Base-by-base conservation (phyloP, 208 protist genomes). In the Jaenimonas drosophilae region DNA sequence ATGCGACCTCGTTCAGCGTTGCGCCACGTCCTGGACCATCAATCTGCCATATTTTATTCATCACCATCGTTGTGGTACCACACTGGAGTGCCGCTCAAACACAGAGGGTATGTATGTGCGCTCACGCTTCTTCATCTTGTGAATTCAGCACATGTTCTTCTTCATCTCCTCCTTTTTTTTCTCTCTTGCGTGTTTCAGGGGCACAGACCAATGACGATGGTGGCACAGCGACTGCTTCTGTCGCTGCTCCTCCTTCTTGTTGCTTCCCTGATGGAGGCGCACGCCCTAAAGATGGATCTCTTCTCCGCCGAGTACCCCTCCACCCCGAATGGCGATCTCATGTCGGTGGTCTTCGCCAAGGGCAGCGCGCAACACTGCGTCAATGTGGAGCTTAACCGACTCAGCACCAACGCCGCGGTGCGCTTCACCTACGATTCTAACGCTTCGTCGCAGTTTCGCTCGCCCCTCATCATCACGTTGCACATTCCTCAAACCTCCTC, bases 361-460 rank as follows among this genome's bases (percentile, higher is more conserved):
- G 47, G 47, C 21, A 36, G 47, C 3, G 47, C 52, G 23, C n/a
- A 31, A 20, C 24, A 58, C n/a, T 58, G 52, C 19, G 4, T 50
- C 4, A 20, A 50, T 12, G 42, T 58, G 3, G 38, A 49, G 26
- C 33, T 58, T 23, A 42, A 43, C 19, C 19, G 26, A 2, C 23
- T 14, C 4, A 25, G 31, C 17, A 4, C 17, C 5, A 28, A 42
- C 21, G 69, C 53, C 2, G 46, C 56, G 12, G 50, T 72, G 9
- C 55, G 53, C 48, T 77, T 77, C 36, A 50, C 45, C 9, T 68
- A 71, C 46, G 27, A 17, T 28, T 61, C 52, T n/a, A 77, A 68
- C 51, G 23, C 51, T 20, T 37, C 60, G 26, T 27, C 46, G 2
- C 25, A 39, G 6, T 34, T 56, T 24, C 63, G 64, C 24, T 45